phyloP scores from a whole-genome alignment of 2,329 filamentous ascomycete species.

The Arthrobotrys musiformis region DNA sequence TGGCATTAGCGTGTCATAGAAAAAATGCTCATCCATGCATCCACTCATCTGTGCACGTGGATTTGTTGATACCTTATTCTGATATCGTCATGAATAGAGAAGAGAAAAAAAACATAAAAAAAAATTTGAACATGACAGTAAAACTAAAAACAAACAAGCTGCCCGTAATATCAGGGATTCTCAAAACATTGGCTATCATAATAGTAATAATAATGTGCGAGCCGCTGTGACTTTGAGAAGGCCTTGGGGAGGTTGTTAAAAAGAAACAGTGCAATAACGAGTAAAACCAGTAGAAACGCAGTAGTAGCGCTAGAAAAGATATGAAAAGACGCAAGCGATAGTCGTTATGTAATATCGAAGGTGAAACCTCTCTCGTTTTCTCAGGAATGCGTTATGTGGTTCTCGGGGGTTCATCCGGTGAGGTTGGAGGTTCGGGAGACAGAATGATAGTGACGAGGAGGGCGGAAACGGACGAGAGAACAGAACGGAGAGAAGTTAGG shows the following conservation, averaged over 20 bases:
- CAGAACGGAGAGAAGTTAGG: background rate
- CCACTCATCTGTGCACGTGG: conserved; percentile 20
- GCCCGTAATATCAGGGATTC: conserved; percentile 7
- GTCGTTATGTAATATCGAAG: background rate
- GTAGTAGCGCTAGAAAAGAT: conserved; percentile 17
- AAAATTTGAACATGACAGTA: background rate
- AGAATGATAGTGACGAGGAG: background rate
- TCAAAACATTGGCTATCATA: conserved; percentile 4
- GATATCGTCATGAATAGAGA: conserved; percentile 18
- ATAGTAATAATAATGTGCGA: background rate
- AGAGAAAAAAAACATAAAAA: conserved; percentile 11
- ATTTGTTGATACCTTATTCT: conserved; percentile 3
- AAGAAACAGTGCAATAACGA: background rate
- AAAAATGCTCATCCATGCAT: conserved; percentile 11
- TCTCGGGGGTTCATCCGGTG: background rate
- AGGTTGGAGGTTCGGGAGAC: background rate
- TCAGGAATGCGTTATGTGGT: background rate
- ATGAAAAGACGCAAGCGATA: conserved; percentile 1
- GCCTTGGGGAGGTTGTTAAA: conserved; percentile 16
- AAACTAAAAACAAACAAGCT: conserved; percentile 16
- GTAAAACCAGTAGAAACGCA: background rate
- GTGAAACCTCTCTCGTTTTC: background rate
- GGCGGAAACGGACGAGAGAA: background rate
- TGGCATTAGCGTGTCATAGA: background rate
- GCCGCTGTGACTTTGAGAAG: background rate